Base-by-base conservation (phyloP, 805 yeast genomes). In the Metschnikowia dekortorum region DNA sequence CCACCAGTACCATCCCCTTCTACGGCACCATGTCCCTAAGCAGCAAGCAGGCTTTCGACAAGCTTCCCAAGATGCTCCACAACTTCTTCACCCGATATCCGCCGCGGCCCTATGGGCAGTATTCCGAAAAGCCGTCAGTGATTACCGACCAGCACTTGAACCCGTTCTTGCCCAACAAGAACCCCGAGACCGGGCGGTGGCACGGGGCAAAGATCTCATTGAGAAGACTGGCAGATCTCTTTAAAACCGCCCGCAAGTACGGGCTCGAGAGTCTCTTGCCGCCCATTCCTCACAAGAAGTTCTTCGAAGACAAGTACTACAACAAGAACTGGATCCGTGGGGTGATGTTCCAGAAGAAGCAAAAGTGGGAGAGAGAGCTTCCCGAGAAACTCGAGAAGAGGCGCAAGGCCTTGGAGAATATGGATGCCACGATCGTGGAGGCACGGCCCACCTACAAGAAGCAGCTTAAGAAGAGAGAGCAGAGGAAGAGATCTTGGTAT, bases 221-320 rank as follows among this genome's bases (percentile, higher is more conserved):
- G 61, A 81, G 96, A 70, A 81, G 92, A 61, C 90, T 88, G 61
- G 82, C 91, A 16, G 96, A 85, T 55, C 71, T 91, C 48, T 89
- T 79, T 76, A 91, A 91, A 69, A 69, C 86, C 62, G 97, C 97
- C 1, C 76, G 81, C 63, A 80, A 83, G 59, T 87, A 80, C 59
- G 97, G 97, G n/a, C 75, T 91, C 6, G 76, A 82, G 37, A 89
- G 86, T 53, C 71, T 89, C 52, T 72, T 91, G 65, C 97, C 97
- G 29, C 75, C 80, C 30, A 63, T 81, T 43, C 79, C 80, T 43
- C 78, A 79, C 56, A 85, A 85, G 76, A 79, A 76, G 66, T 87
- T 90, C 81, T 88, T 79, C 70, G 82, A 82, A 62, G 94, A 88
- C 55, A 89, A 87, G 68, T 87, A 84, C 67, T 75, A 78, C 40